Evolutionary conservation across 2,329 filamentous ascomycete genomes (phyloP).

Genomic region (Hypoxylon sp.): DNA sequence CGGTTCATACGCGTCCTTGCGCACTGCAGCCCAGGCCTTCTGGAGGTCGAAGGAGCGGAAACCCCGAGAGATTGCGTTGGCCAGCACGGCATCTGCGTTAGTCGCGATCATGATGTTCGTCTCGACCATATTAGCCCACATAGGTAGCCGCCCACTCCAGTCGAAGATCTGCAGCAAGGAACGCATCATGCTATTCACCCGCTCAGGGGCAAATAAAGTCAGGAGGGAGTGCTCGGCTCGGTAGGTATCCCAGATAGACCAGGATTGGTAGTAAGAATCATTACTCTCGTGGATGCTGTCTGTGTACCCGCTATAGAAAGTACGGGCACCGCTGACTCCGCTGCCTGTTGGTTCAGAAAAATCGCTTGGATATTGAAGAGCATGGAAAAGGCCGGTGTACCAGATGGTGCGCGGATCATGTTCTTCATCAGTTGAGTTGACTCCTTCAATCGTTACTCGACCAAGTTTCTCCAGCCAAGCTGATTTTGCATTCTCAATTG

Average conservation of each 20-base stretch:
- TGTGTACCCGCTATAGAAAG: slow-evolving; percentile 64
- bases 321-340: slow-evolving; percentile 44
- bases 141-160: slow-evolving; percentile 62
- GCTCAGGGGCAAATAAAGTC: slow-evolving; percentile 62
- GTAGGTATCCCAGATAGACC: slow-evolving; percentile 67
- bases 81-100: slow-evolving; percentile 63
- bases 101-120: slow-evolving; percentile 67
- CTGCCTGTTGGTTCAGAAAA: slow-evolving; percentile 60
- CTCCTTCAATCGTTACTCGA: slow-evolving; percentile 60
- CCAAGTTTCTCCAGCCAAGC: slow-evolving; percentile 63
- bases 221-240: slow-evolving; percentile 63
- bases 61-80: slow-evolving; percentile 61
- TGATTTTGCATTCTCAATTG: slow-evolving; percentile 58
- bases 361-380: slow-evolving; percentile 63
- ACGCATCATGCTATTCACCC: slow-evolving; percentile 64
- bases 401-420: slow-evolving; percentile 62
- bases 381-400: slow-evolving; percentile 63
- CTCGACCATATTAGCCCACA: slow-evolving; percentile 66
- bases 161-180: slow-evolving; percentile 62
- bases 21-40: slow-evolving; percentile 61
- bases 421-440: slow-evolving; percentile 58
- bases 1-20: slow-evolving; percentile 61
- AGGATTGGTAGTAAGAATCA: slow-evolving; percentile 65
- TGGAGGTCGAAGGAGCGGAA: slow-evolving; percentile 61
- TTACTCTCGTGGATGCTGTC: slow-evolving; percentile 59